Base-by-base conservation (phyloP, 2,329 filamentous ascomycete genomes). In the Aspergillus alliaceus region DNA sequence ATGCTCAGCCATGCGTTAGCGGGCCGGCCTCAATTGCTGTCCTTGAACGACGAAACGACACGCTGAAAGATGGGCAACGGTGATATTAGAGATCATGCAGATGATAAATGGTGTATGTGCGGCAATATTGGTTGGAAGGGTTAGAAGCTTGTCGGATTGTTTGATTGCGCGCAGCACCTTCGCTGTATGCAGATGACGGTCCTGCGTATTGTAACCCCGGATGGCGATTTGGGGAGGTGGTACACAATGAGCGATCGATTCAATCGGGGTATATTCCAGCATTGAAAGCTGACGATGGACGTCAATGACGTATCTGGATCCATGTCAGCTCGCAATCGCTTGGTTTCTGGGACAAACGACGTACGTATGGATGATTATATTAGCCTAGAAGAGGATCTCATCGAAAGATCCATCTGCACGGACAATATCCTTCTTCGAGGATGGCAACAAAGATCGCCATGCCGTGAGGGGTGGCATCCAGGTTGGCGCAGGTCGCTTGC, bases 301-400 rank as follows among this genome's bases (percentile, higher is more conserved):
- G 2, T 72, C 71, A 14, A 77, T 67, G 1, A 64, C 69, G 29
- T 70, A 67, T 14, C 75, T 77, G 54, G 3, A 31, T 42, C 8
- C 4, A 18, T 4, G 15, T 56, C 25, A 53, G 51, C 34, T 37
- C 31, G 35, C 3, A 4, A 4, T 35, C 24, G 12, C 6, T 9
- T 8, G 5, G 7, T 51, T 29, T n/a, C n/a, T 22, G 35, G n/a
- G 3, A 24, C 1, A 59, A 89, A 81, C 2, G 2, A 53, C 63
- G 40, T 54, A 70, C 66, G 61, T 66, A 34, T 81, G 73, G 46
- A 80, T 80, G 67, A 93, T 89, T 82, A 93, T 90, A 63, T 90
- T 86, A 1, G 90, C 91, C 70, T 93, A 90, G 75, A 95, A 95
- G 69, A 95, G 85, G 81, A 95, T 87, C 72, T 69, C 65, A 46